Evolutionary conservation across 495 filamentous ascomycete species (phyloP).

Genomic region (Glarea lozoyensis): DNA sequence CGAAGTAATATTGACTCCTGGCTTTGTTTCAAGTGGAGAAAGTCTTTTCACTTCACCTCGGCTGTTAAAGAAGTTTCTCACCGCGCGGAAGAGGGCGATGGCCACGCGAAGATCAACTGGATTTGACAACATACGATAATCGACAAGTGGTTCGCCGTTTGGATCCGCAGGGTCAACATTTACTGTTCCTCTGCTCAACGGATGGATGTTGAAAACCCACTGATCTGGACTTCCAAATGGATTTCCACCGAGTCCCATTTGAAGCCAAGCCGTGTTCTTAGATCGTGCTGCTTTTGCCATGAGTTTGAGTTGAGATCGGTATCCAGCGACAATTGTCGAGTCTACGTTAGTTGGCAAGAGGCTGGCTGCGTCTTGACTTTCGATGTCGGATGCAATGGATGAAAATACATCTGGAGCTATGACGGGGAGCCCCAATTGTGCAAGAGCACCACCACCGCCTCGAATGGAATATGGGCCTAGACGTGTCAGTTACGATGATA

Average conservation of each 20-base stretch:
- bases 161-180: conserved; percentile 33
- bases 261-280: conserved; percentile 29
- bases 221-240: background rate
- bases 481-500: too few relatives aligned
- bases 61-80: conserved; percentile 10
- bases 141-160: conserved; percentile 28
- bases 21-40: background rate
- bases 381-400: conserved; percentile 24
- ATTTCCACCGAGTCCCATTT: background rate
- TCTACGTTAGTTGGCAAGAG: conserved; percentile 27
- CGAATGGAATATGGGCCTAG: conserved; percentile 1
- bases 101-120: conserved; percentile 35
- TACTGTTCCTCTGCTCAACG: conserved; percentile 36
- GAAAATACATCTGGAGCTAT: conserved; percentile 22
- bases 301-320: conserved; percentile 34
- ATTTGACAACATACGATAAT: conserved; percentile 40
- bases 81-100: conserved; percentile 32
- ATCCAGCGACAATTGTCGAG: conserved; percentile 28
- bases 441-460: background rate
- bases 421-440: conserved; percentile 16
- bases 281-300: conserved; percentile 28
- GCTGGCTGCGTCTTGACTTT: conserved; percentile 22
- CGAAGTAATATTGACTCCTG: conserved; percentile 1
- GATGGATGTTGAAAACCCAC: conserved; percentile 35
- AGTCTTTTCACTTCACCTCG: background rate